Conservation (phyloP, 2,329 filamentous ascomycete species). For the Leptographium lundbergii region DNA sequence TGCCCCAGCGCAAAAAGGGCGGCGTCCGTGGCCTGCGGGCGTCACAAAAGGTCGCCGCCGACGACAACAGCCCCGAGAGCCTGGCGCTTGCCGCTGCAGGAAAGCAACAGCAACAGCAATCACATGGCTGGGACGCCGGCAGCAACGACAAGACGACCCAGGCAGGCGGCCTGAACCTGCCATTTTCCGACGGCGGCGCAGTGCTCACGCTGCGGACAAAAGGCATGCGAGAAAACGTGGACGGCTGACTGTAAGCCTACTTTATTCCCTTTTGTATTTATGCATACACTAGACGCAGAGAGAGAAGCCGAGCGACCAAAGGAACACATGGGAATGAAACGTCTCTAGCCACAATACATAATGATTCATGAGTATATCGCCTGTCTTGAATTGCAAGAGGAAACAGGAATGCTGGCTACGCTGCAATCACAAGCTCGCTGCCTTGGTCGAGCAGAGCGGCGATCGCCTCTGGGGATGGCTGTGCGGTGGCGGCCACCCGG, state of each 20-base stretch:
- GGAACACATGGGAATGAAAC: too few relatives aligned
- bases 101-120: background rate
- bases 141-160: background rate
- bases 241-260: background rate
- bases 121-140: background rate
- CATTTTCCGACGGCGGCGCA: constrained; percentile 32
- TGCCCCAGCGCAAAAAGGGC: constrained; percentile 48
- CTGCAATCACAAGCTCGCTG: too few relatives aligned
- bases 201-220: constrained; percentile 43
- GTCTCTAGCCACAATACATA: too few relatives aligned
- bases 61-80: background rate
- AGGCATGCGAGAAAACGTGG: constrained; percentile 36
- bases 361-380: too few relatives aligned
- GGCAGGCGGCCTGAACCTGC: constrained; percentile 17
- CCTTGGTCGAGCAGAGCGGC: too few relatives aligned
- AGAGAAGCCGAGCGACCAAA: too few relatives aligned
- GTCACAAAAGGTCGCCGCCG: background rate
- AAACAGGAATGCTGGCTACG: too few relatives aligned
- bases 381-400: too few relatives aligned
- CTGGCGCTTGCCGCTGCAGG: background rate
- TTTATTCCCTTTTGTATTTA: too few relatives aligned
- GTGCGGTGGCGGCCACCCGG: background rate
- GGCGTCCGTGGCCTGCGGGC: constrained; percentile 41
- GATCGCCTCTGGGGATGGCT: too few relatives aligned
- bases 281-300: too few relatives aligned